Evolutionary conservation across 2,329 filamentous ascomycete species (phyloP), one percentile per base, ranked within the genome.

Genomic region (Microcyclosporella mali): DNA sequence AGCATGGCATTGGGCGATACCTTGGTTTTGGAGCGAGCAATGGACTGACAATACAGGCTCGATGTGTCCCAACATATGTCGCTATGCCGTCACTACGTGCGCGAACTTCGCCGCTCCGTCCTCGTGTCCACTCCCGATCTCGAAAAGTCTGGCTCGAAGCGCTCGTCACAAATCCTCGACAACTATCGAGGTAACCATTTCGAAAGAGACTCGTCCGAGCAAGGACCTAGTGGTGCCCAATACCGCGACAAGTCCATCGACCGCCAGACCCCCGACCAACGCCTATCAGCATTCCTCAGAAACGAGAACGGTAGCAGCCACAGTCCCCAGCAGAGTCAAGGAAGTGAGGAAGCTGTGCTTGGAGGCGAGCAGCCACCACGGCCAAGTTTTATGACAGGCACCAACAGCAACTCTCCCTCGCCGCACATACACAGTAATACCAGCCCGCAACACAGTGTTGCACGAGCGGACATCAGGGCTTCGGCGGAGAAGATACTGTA

Each of bases 11-110:
- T 25, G 16, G 32, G 37, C 33, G 31, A 34, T 29, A 33, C n/a
- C 19, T 18, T 15, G 16, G 17, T 2, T 14, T 28, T 37, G 30
- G 30, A n/a, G 30, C 30, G 33, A 34, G 16, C 18, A 17, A 25
- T 25, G 21, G 33, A 39, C 14, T 34, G 33, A 18, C 33, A 21
- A 27, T n/a, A 19, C 58, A 97, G 90, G 92, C 88, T 98, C 57
- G 92, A 98, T 81, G 92, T 98, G 47, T 90, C 92, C 12, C 92
- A 98, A 64, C 92, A 98, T 70, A 95, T 97, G 84, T 95, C 90
- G 16, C 77, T 98, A 44, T 98, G 87, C 65, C 85, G 94, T 37
- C 88, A 97, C 67, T 98, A 95, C 70, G 92, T 98, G 15, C 87
- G 92, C 60, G 89, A 95, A 67, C 77, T 98, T 41, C 85, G 92